A percentile compares a stretch with the other conserved stretches of the same genome.
These are phyloP conservation scores for Macadamia tetraphylla DNA, from an alignment of 164 flowering plant species.

Conservation along the genomic window DNA sequence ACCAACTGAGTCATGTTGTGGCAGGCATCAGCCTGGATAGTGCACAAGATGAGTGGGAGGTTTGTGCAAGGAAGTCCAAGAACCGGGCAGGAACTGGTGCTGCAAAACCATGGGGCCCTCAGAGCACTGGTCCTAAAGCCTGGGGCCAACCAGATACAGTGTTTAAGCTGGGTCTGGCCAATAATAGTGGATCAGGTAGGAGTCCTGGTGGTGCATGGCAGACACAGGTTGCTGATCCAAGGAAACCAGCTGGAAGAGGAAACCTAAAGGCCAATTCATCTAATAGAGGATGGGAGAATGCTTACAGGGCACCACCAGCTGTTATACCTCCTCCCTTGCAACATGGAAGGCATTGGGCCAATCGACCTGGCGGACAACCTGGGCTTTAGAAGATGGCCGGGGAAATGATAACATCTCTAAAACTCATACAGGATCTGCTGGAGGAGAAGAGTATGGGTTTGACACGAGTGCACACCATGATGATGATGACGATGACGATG, in stretches of 20 bases:
- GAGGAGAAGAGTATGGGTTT: constrained; percentile 14
- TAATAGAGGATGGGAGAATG: constrained; percentile 19
- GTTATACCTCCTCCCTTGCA: constrained; percentile 50
- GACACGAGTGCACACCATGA: constrained; percentile 4
- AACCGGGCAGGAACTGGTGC: constrained; percentile 41
- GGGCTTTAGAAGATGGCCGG: constrained; percentile 17
- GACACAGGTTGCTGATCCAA: constrained; percentile 26
- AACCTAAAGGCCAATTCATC: constrained; percentile 26
- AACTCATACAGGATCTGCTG: constrained; percentile 1
- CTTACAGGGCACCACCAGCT: constrained; percentile 24
- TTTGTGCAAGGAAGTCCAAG: constrained; percentile 42
- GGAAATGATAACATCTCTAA: constrained; percentile 1
- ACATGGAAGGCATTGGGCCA: constrained; percentile 64
- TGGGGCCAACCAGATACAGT: constrained; percentile 36
- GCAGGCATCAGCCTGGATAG: constrained; percentile 30
- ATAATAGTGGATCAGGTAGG: constrained; percentile 29
- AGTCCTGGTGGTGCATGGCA: constrained; percentile 27
- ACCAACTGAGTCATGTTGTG: constrained; percentile 28
- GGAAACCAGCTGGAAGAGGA: constrained; percentile 39
- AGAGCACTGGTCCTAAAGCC: constrained; percentile 31
- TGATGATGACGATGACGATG: constrained; percentile 16
- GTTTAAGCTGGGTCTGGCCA: constrained; percentile 27
- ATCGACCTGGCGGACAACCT: constrained; percentile 25
- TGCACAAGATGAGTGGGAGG: constrained; percentile 56
- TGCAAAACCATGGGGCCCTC: constrained; percentile 36